These are phyloP conservation scores for Vaccinium macrocarpon DNA, from an alignment of 148 eudicot genomes.

Conservation along the genomic window DNA sequence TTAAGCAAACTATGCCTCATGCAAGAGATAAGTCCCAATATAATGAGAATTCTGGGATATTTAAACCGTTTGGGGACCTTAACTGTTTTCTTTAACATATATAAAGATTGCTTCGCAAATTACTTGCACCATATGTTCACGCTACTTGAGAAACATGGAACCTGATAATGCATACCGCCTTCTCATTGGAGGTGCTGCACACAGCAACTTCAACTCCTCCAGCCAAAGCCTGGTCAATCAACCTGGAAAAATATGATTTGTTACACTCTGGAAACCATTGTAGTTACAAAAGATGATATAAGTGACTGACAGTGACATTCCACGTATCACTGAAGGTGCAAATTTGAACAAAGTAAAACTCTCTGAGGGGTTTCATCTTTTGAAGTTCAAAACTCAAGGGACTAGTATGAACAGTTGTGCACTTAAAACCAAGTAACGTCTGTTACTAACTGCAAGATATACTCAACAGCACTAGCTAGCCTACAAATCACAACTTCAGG, in stretches of 20 bases:
- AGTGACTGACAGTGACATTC: too few relatives aligned
- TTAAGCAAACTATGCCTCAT: background rate
- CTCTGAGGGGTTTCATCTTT: background rate
- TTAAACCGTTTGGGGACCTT: background rate
- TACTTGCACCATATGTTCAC: background rate
- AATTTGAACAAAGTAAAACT: background rate
- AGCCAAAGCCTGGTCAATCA: slow-evolving; percentile 81
- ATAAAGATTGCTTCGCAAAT: background rate
- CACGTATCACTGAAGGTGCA: background rate
- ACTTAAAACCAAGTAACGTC: background rate
- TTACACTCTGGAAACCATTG: background rate
- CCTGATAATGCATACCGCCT: slow-evolving; percentile 83
- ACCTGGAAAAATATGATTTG: slow-evolving; percentile 38
- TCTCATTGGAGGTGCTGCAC: slow-evolving; percentile 98
- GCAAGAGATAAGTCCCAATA: background rate
- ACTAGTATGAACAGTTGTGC: background rate
- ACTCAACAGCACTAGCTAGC: background rate
- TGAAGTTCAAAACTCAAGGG: background rate
- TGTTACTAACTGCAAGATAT: background rate
- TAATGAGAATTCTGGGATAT: background rate
- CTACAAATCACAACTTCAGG: background rate
- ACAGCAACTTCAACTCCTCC: slow-evolving; percentile 95
- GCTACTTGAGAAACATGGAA: slow-evolving; percentile 20
- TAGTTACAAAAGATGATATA: too few relatives aligned
- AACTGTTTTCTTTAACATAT: background rate